These are phyloP conservation scores for Phaseolus lunatus DNA, from an alignment of 306 rosid genomes.

Conservation along the genomic window DNA sequence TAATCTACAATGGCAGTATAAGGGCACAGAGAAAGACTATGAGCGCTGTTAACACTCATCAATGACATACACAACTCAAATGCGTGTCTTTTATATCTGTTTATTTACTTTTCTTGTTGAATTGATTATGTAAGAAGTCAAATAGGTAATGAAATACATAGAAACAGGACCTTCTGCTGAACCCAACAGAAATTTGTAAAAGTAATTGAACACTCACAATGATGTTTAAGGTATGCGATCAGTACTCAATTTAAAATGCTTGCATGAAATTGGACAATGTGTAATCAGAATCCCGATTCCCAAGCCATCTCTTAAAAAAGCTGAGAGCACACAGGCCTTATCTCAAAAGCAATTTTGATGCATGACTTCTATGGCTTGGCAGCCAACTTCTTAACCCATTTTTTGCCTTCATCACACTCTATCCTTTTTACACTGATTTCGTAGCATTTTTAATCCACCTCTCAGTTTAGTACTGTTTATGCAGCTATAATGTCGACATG, in stretches of 20 bases:
- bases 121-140: constrained; percentile 7
- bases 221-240: constrained; percentile 15
- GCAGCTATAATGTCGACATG: not conserved
- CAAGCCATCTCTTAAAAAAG: constrained; percentile 30
- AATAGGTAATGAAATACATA: not conserved
- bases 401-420: not conserved
- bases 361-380: not conserved
- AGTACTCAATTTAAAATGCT: constrained; percentile 27
- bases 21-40: not conserved
- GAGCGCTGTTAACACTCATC: not conserved
- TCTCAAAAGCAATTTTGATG: constrained; percentile 12
- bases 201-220: constrained; percentile 11
- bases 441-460: constrained; percentile 23
- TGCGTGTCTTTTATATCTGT: not conserved
- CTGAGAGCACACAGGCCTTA: constrained; percentile 9
- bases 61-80: not conserved
- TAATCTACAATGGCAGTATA: not conserved
- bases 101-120: constrained; percentile 14
- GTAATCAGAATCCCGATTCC: constrained; percentile 6
- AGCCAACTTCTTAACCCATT: not conserved
- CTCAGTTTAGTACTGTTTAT: constrained; percentile 21
- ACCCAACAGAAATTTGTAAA: constrained; percentile 3
- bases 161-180: not conserved
- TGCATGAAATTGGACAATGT: constrained; percentile 7
- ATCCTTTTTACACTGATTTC: constrained; percentile 29